Evolutionary conservation across 495 filamentous ascomycete species (phyloP), one percentile per base, ranked within the genome.

Genomic region (Annulohypoxylon maeteangense): DNA sequence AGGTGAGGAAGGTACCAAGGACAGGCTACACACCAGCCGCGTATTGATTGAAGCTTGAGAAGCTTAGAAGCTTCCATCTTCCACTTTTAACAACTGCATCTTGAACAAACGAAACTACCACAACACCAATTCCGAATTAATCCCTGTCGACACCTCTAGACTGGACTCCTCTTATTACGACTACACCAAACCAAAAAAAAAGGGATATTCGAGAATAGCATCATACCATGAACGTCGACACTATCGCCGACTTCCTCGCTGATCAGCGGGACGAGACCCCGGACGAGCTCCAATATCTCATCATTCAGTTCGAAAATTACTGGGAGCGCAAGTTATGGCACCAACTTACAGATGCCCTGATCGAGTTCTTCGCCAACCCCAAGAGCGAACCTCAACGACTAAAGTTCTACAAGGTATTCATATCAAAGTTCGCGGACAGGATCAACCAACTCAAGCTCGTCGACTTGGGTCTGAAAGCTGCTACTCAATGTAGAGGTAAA

Each of bases 311-410:
- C 69, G 95, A 99, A 87, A 93, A 97, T 79, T 92, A 87, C 80
- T 98, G 95, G 96, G 95, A 99, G 84, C 91, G 95, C 67, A 96
- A 97, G 83, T 87, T 99, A 82, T 99, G 95, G 95, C 96, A 99
- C 82, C 94, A 99, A 81, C 93, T 99, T 54, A 99, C 95, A 34
- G 91, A 95, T 74, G 81, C 89, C 32, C 85, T 98, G 60, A 85
- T 98, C 67, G 89, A 95, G 63, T 98, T 94, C 85, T 99, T 98
- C 86, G 89, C 90, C 67, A 78, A 90, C 77, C 86, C 89, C 55
- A 89, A 90, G 76, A 98, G 93, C 80, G 90, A 87, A 42, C 86
- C 88, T 44, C 93, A 97, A 80, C 89, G 95, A 74, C 87, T 98
- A 83, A 84, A 89, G 55, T 88, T 98, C 79, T 99, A 94, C 86